A percentile compares a stretch with the other conserved stretches of the same genome.
These are phyloP conservation scores for Tuctoria greenei DNA, from an alignment of 176 grass and related monocot genomes.

Conservation along the genomic window DNA sequence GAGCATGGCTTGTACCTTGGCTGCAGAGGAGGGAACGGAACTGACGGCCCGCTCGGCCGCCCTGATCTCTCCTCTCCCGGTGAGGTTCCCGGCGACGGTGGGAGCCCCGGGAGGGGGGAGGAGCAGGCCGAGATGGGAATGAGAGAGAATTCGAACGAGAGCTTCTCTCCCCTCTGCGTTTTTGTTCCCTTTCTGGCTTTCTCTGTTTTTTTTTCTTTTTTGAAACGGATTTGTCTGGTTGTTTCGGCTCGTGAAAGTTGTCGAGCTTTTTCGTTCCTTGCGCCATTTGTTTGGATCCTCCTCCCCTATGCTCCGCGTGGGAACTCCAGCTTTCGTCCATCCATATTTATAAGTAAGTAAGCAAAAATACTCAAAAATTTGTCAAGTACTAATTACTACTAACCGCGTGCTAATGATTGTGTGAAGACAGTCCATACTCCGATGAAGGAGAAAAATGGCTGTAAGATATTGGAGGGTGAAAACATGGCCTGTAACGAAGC, in stretches of 20 bases:
- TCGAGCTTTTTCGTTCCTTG: conserved; percentile 16
- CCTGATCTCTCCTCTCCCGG: conserved; percentile 28
- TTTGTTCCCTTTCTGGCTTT: conserved; percentile 38
- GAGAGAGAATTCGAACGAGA: conserved; percentile 72
- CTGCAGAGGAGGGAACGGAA: background rate
- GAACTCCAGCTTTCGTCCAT: background rate
- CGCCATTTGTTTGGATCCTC: background rate
- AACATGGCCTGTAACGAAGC: too few species aligned
- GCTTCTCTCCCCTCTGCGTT: conserved; percentile 27
- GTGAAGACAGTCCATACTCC: background rate
- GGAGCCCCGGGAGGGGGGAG: background rate
- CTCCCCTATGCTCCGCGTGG: background rate
- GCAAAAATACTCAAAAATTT: background rate
- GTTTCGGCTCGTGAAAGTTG: conserved; percentile 34
- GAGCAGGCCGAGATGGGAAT: conserved; percentile 6
- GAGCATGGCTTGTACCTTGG: conserved; percentile 31
- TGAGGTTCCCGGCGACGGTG: background rate
- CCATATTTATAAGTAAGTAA: background rate
- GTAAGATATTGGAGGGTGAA: background rate
- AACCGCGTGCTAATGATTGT: background rate
- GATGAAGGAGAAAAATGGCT: background rate
- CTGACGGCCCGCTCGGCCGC: conserved; percentile 22
- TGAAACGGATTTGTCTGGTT: too few species aligned
- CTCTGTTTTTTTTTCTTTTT: too few species aligned
- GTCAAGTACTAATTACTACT: background rate